phyloP scores from a whole-genome alignment of 495 filamentous ascomycete species.

The Trichoderma orchidacearum region DNA sequence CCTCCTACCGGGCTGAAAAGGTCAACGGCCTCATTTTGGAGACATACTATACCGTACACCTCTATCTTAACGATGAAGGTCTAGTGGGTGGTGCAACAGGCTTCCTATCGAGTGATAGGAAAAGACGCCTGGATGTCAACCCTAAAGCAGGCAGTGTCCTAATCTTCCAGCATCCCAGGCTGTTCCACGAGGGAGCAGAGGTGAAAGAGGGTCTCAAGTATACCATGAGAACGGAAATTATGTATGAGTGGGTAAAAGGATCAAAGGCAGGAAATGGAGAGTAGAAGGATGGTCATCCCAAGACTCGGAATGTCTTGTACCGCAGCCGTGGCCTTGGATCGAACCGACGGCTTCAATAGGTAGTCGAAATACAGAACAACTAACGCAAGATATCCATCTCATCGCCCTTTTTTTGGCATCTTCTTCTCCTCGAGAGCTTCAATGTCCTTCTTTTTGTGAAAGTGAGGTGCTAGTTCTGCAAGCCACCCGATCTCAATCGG shows the following conservation, averaged over 20 bases:
- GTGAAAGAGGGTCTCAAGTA: slow-evolving; percentile 61
- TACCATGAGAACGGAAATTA: slow-evolving; percentile 64
- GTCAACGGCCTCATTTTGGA: slow-evolving; percentile 31
- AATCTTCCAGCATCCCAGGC: slow-evolving; percentile 58
- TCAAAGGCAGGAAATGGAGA: background rate
- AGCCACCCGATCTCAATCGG: slow-evolving; percentile 79
- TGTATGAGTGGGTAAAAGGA: slow-evolving; percentile 38
- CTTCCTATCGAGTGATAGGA: slow-evolving; percentile 37
- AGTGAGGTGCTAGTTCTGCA: slow-evolving; percentile 87
- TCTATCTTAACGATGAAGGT: slow-evolving; percentile 58
- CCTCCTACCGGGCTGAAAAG: slow-evolving; percentile 41
- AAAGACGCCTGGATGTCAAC: slow-evolving; percentile 44
- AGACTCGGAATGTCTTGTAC: too few relatives aligned
- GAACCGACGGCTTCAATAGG: too few relatives aligned
- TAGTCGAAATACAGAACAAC: background rate
- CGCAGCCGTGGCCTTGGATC: too few relatives aligned
- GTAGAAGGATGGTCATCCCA: background rate
- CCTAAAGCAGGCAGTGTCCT: slow-evolving; percentile 60
- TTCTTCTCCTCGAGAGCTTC: slow-evolving; percentile 74
- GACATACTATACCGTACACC: slow-evolving; percentile 66
- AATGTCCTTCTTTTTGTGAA: slow-evolving; percentile 84
- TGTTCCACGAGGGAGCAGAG: slow-evolving; percentile 64
- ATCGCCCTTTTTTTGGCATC: slow-evolving; percentile 6
- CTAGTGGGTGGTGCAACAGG: slow-evolving; percentile 51
- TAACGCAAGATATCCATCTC: background rate